Percentiles rank a stretch among this genome's conserved stretches.
These are phyloP conservation scores for Luzula sylvatica DNA, from an alignment of 176 grass and related monocot genomes.

Conservation along the genomic window DNA sequence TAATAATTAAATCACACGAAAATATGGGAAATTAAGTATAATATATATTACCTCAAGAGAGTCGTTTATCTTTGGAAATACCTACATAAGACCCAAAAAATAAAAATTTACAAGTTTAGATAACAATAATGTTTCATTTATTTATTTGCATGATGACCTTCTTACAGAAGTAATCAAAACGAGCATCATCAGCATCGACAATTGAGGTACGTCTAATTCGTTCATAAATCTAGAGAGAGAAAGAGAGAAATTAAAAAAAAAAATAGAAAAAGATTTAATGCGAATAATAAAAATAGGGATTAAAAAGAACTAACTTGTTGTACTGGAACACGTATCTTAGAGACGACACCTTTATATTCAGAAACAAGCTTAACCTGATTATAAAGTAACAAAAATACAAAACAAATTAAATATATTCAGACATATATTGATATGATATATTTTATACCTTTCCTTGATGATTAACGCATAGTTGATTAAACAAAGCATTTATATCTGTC, in stretches of 20 bases:
- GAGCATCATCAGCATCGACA: constrained; percentile 53
- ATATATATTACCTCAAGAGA: constrained; percentile 53
- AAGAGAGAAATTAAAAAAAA: no score
- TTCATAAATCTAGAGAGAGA: constrained; percentile 60
- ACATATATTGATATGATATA: no score
- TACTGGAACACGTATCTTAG: constrained; percentile 63
- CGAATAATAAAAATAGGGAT: neutral
- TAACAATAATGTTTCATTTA: no score
- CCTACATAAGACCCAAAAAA: constrained; percentile 34
- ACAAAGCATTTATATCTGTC: constrained; percentile 88
- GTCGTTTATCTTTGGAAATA: constrained; percentile 86
- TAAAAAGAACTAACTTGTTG: constrained; percentile 39
- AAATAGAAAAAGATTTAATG: neutral
- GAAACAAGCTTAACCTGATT: constrained; percentile 48
- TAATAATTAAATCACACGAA: neutral
- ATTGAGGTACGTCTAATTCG: constrained; percentile 61
- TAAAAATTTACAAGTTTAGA: neutral
- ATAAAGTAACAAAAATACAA: constrained; percentile 5
- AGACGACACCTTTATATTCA: constrained; percentile 62
- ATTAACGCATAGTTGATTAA: constrained; percentile 54
- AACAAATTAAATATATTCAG: constrained; percentile 1
- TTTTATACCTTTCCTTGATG: constrained; percentile 81
- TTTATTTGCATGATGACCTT: constrained; percentile 38
- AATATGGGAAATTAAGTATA: neutral
- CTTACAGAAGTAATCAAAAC: constrained; percentile 74